Evolutionary conservation across 257 asterid species (phyloP).

Genomic region (Solanum virginianum): DNA sequence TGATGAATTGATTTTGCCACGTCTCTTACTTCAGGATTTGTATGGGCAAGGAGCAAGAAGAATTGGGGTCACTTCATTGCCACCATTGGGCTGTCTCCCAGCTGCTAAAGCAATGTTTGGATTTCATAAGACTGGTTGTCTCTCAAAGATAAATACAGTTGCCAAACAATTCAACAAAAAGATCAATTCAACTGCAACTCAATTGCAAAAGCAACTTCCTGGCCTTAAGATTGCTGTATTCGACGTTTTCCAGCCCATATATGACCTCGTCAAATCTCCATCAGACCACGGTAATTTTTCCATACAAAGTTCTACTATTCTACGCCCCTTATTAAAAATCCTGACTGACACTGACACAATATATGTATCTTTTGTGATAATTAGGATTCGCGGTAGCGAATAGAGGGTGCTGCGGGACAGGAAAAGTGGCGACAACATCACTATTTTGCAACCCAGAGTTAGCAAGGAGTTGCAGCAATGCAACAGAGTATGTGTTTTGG

Average conservation of each 20-base stretch:
- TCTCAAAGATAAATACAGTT: slow-evolving; percentile 51
- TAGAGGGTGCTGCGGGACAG: slow-evolving; percentile 85
- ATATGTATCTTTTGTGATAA: background rate
- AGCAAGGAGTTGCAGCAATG: slow-evolving; percentile 61
- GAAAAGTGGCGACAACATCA: slow-evolving; percentile 53
- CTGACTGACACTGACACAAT: background rate
- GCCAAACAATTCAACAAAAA: slow-evolving; percentile 71
- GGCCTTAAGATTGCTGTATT: slow-evolving; percentile 58
- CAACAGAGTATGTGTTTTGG: slow-evolving; percentile 78
- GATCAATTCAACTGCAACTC: slow-evolving; percentile 47
- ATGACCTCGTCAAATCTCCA: slow-evolving; percentile 51
- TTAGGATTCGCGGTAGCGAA: slow-evolving; percentile 68
- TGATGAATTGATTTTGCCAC: background rate
- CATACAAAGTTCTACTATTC: background rate
- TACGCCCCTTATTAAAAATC: background rate
- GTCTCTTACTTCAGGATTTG: slow-evolving; percentile 19
- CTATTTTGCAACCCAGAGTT: slow-evolving; percentile 76
- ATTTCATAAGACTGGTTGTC: slow-evolving; percentile 57
- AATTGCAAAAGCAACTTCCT: slow-evolving; percentile 59
- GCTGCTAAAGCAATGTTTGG: slow-evolving; percentile 75
- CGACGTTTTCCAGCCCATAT: slow-evolving; percentile 69
- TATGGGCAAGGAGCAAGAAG: slow-evolving; percentile 76
- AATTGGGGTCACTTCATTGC: slow-evolving; percentile 87
- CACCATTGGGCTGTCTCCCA: slow-evolving; percentile 86
- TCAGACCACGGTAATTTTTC: slow-evolving; percentile 32